A percentile compares a stretch with the other conserved stretches of the same genome.
These are phyloP conservation scores for Jackrogersella minutella DNA, from an alignment of 495 filamentous ascomycete species.

Conservation along the genomic window DNA sequence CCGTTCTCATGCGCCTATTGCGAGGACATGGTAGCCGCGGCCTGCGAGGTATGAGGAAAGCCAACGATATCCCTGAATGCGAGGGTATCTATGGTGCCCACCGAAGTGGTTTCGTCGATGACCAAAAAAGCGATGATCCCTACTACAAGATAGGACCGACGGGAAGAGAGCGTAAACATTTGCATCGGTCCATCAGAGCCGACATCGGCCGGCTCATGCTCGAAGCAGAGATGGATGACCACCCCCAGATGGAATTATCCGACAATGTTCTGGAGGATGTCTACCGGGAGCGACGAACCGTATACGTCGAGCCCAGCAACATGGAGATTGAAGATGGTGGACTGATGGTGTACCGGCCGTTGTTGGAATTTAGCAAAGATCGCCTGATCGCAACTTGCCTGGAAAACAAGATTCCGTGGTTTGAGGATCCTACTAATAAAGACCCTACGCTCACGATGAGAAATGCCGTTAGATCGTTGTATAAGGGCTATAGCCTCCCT, in stretches of 20 bases:
- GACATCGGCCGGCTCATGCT: conserved; percentile 18
- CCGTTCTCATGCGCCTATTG: conserved; percentile 77
- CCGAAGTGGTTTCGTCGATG: conserved; percentile 67
- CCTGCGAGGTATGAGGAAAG: conserved; percentile 70
- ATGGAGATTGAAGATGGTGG: conserved; percentile 70
- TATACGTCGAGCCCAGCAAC: conserved; percentile 7
- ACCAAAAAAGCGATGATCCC: conserved; percentile 42
- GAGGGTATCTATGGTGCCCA: conserved; percentile 74
- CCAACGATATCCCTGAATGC: conserved; percentile 81
- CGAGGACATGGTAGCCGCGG: conserved; percentile 68
- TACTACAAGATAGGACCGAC: conserved; percentile 40
- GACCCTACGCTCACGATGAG: conserved; percentile 78
- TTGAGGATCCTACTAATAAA: conserved; percentile 85
- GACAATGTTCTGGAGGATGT: conserved; percentile 40
- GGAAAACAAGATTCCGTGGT: conserved; percentile 70
- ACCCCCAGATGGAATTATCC: conserved; percentile 10
- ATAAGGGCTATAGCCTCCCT: conserved; percentile 67
- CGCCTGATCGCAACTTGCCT: conserved; percentile 76
- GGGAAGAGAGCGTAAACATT: conserved; percentile 6
- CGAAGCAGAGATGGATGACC: conserved; percentile 20
- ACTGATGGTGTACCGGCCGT: conserved; percentile 74
- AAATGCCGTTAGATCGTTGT: conserved; percentile 79
- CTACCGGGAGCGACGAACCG: conserved; percentile 17
- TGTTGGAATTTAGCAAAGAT: conserved; percentile 76
- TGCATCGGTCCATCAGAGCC: conserved; percentile 36